Percentiles rank a stretch among this genome's conserved stretches.
phyloP scores from a whole-genome alignment of 176 grass and related monocot genomes.

The Phoenix roebelenii region DNA sequence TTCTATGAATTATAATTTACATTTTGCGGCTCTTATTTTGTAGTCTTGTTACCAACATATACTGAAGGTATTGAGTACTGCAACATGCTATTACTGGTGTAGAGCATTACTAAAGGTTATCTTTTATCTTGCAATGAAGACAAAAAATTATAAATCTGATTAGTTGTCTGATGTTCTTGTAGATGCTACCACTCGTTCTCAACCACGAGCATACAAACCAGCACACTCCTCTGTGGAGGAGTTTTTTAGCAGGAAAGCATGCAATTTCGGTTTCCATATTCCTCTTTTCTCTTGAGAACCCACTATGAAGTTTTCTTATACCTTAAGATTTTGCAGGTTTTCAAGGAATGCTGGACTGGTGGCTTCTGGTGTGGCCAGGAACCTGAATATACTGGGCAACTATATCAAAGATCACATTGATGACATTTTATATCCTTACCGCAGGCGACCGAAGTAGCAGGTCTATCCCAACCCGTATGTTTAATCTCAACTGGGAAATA shows the following conservation, averaged over 20 bases:
- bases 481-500: too few species aligned
- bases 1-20: too few species aligned
- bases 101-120: too few species aligned
- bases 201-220: slow-evolving; percentile 29
- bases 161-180: not conserved
- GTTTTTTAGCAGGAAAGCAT: slow-evolving; percentile 44
- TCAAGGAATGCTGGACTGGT: slow-evolving; percentile 70
- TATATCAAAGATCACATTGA: slow-evolving; percentile 70
- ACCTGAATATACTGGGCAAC: slow-evolving; percentile 67
- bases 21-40: too few species aligned
- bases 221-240: slow-evolving; percentile 31
- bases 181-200: slow-evolving; percentile 21
- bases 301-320: too few species aligned
- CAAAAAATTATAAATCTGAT: too few species aligned
- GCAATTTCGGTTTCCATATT: slow-evolving; percentile 17
- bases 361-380: slow-evolving; percentile 62
- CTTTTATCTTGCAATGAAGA: too few species aligned
- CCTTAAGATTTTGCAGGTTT: slow-evolving; percentile 44
- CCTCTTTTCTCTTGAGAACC: too few species aligned
- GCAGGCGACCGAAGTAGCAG: slow-evolving; percentile 11
- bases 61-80: too few species aligned
- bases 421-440: slow-evolving; percentile 68
- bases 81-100: too few species aligned
- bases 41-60: too few species aligned
- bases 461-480: too few species aligned